A percentile compares a stretch with the other conserved stretches of the same genome.
These are phyloP conservation scores for Aphanomyces euteiches DNA, from an alignment of 352 stramenopile genomes.

Conservation along the genomic window DNA sequence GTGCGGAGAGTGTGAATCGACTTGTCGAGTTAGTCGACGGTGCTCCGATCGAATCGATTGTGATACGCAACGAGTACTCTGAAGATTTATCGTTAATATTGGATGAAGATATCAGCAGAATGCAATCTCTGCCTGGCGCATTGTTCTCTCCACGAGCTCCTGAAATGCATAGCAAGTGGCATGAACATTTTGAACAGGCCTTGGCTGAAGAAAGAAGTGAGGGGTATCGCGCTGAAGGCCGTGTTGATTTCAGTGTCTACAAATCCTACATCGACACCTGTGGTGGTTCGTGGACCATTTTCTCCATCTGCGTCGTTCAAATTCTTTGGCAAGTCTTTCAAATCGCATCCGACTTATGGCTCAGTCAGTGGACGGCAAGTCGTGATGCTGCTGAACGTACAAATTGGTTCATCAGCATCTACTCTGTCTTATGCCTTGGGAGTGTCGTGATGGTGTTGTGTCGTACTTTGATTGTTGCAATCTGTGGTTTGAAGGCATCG, in stretches of 20 bases:
- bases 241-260: not conserved
- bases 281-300: not conserved
- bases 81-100: not conserved
- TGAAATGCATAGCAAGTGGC: not conserved
- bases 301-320: not conserved
- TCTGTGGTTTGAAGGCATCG: no score
- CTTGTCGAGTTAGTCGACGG: not conserved
- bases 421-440: no score
- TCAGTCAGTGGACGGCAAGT: not conserved
- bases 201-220: not conserved
- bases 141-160: not conserved
- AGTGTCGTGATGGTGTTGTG: no score
- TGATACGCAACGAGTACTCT: not conserved
- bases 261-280: not conserved
- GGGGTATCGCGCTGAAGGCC: conserved; percentile 9
- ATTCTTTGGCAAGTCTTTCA: not conserved
- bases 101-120: not conserved
- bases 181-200: conserved; percentile 1
- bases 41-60: not conserved
- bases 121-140: not conserved
- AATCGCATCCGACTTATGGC: not conserved
- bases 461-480: no score
- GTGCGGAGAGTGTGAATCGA: no score
- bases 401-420: no score
- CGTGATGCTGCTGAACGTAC: no score